These are phyloP conservation scores for Leptodontidium sp. DNA, from an alignment of 2,329 filamentous ascomycete species.

Conservation along the genomic window DNA sequence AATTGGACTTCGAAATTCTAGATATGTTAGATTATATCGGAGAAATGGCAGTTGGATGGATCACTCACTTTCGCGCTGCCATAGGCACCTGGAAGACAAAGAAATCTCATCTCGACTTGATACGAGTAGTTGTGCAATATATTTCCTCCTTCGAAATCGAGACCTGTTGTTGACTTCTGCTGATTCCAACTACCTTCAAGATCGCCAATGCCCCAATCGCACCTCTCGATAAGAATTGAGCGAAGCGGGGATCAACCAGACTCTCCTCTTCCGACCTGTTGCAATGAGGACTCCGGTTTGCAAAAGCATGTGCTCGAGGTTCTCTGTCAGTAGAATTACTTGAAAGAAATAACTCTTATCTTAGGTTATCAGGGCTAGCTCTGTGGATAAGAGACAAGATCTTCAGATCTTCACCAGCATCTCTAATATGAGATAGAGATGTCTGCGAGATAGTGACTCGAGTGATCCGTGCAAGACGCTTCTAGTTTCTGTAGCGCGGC, in stretches of 20 bases:
- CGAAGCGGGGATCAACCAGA: neutral
- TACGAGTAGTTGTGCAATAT: neutral
- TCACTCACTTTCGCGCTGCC: slow-evolving; percentile 60
- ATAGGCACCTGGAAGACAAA: slow-evolving; percentile 65
- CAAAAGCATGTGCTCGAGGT: neutral
- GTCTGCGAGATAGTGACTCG: neutral
- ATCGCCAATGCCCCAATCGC: neutral
- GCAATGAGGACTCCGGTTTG: neutral
- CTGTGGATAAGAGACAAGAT: slow-evolving; percentile 8
- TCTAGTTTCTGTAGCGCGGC: neutral
- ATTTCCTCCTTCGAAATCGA: neutral
- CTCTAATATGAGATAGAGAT: neutral
- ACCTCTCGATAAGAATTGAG: neutral
- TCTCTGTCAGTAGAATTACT: slow-evolving; percentile 4
- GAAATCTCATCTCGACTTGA: slow-evolving; percentile 56
- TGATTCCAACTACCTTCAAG: neutral
- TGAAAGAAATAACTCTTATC: neutral
- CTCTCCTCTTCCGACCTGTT: neutral
- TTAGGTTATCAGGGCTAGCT: neutral
- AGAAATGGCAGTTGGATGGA: neutral
- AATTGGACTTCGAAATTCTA: slow-evolving; percentile 65
- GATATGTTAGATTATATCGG: slow-evolving; percentile 23
- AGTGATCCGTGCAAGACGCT: neutral
- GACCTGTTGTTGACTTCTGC: neutral
- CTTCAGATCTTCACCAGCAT: slow-evolving; percentile 17